Evolutionary conservation across 495 filamentous ascomycete species (phyloP).

Genomic region (Tuber magnatum): DNA sequence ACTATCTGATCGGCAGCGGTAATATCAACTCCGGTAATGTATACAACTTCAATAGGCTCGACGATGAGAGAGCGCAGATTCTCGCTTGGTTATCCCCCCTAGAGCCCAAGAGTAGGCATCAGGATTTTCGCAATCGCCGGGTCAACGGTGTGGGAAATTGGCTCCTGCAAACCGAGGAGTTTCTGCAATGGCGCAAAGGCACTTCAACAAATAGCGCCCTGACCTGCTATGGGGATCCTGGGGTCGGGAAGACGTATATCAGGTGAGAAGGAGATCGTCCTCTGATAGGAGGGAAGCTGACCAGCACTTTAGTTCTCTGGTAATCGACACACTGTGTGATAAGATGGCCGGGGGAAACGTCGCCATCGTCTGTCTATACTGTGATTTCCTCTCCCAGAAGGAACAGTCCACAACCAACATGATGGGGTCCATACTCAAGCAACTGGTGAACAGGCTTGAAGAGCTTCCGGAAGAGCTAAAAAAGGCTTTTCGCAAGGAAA

Average conservation of each 20-base stretch:
- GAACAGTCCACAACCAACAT: background rate
- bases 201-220: background rate
- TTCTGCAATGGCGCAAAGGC: background rate
- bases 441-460: background rate
- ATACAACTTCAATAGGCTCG: background rate
- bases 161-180: background rate
- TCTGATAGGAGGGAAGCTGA: background rate
- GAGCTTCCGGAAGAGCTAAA: background rate
- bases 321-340: background rate
- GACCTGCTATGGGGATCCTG: background rate
- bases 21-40: background rate
- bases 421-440: background rate
- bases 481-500: background rate
- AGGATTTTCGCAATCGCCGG: background rate
- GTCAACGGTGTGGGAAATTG: background rate
- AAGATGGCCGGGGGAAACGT: background rate
- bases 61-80: background rate
- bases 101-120: background rate
- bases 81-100: background rate
- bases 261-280: background rate
- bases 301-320: background rate
- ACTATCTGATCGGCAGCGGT: background rate
- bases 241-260: background rate
- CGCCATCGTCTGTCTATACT: background rate
- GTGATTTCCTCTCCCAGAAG: background rate